A percentile compares a stretch with the other conserved stretches of the same genome.
These are phyloP conservation scores for Crithidia sp. DNA, from an alignment of 208 protist genomes.

Conservation along the genomic window DNA sequence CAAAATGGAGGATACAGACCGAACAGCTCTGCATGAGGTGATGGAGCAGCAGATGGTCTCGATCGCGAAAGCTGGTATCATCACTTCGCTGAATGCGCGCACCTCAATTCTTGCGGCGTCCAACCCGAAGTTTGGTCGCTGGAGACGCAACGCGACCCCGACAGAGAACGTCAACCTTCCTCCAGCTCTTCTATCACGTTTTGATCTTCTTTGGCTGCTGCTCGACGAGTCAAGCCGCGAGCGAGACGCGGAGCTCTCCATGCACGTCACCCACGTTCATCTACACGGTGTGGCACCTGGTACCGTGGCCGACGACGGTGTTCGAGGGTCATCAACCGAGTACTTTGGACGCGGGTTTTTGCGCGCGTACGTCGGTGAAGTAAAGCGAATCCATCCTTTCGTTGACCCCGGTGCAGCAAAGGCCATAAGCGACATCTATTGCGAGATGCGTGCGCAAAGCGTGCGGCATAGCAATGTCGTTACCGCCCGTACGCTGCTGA, in stretches of 20 bases:
- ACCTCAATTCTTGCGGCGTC: constrained; percentile 98
- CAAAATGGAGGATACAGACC: constrained; percentile 98
- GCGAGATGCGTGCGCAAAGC: constrained; percentile 89
- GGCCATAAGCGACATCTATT: constrained; percentile 88
- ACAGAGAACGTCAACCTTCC: constrained; percentile 99
- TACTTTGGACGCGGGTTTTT: constrained; percentile 88
- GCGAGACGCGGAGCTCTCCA: constrained; percentile 93
- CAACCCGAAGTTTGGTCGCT: constrained; percentile 98
- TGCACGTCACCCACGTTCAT: constrained; percentile 94
- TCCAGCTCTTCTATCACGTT: constrained; percentile 97
- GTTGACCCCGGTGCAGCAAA: constrained; percentile 75
- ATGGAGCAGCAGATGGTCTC: constrained; percentile 99
- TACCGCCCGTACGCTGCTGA: constrained; percentile 84
- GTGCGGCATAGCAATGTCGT: constrained; percentile 81
- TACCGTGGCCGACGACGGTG: constrained; percentile 50
- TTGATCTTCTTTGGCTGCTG: constrained; percentile 95
- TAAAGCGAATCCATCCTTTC: constrained; percentile 82
- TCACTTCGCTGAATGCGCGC: constrained; percentile 98
- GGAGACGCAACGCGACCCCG: constrained; percentile 91
- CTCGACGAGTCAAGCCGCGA: constrained; percentile 90
- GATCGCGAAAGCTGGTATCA: constrained; percentile 99
- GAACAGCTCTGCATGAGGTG: constrained; percentile 97
- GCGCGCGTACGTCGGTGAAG: constrained; percentile 86
- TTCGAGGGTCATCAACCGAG: constrained; percentile 54
- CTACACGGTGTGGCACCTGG: constrained; percentile 77